Evolutionary conservation across 805 yeast species (phyloP).

Genomic region (Ogataea ganodermae): DNA sequence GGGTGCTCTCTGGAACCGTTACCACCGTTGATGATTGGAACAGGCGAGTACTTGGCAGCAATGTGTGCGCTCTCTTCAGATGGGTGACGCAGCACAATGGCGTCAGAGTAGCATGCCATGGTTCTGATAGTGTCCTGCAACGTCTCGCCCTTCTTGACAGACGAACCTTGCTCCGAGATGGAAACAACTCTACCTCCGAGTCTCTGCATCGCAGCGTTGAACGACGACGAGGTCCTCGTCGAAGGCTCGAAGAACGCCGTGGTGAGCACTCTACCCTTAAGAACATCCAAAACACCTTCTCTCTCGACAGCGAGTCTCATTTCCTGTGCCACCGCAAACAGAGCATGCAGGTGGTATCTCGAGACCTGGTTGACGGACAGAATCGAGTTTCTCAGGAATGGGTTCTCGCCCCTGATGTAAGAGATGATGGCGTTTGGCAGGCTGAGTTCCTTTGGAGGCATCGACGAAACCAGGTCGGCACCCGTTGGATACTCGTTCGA

Average conservation of each 20-base stretch:
- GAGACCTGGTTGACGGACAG: constrained; percentile 85
- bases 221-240: constrained; percentile 94
- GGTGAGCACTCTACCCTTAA: constrained; percentile 87
- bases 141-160: constrained; percentile 97
- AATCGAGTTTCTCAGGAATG: constrained; percentile 86
- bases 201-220: constrained; percentile 99
- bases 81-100: constrained; percentile 96
- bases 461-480: constrained; percentile 71
- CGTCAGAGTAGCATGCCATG: constrained; percentile 94
- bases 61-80: constrained; percentile 86
- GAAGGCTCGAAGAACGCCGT: constrained; percentile 98
- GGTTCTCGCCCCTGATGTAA: constrained; percentile 78
- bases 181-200: constrained; percentile 96
- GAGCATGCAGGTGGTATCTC: constrained; percentile 86
- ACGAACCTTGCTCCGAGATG: constrained; percentile 82
- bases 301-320: constrained; percentile 96
- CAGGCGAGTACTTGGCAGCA: constrained; percentile 95
- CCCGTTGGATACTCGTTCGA: constrained; percentile 53
- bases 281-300: constrained; percentile 87
- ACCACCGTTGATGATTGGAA: constrained; percentile 97
- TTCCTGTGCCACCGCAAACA: constrained; percentile 97
- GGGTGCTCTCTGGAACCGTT: constrained; percentile 99
- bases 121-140: constrained; percentile 95
- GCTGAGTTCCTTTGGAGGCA: constrained; percentile 67
- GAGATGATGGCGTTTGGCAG: constrained; percentile 80